Evolutionary conservation across 805 yeast genomes (phyloP).

Genomic region (Lipomyces lipofer): DNA sequence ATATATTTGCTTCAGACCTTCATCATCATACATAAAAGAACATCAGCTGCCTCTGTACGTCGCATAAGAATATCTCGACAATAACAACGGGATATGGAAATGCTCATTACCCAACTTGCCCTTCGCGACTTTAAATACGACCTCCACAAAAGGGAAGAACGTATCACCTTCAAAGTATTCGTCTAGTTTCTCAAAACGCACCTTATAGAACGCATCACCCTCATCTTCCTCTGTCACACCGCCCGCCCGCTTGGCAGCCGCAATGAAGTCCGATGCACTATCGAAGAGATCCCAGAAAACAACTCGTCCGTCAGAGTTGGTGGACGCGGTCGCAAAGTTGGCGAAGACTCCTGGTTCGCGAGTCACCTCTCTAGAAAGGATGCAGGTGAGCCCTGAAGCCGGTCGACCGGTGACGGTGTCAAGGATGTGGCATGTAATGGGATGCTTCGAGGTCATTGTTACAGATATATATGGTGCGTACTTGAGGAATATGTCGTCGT

Average conservation of each 20-base stretch:
- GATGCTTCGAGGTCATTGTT: constrained; percentile 45
- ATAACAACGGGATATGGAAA: constrained; percentile 83
- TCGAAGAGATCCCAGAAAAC: constrained; percentile 53
- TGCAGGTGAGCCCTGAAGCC: constrained; percentile 72
- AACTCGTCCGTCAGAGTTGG: constrained; percentile 82
- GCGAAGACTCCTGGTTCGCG: constrained; percentile 42
- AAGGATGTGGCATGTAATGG: constrained; percentile 85
- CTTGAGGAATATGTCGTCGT: no score
- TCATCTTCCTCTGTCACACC: constrained; percentile 44
- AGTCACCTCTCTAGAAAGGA: constrained; percentile 37
- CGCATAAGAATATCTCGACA: constrained; percentile 84
- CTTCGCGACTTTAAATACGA: constrained; percentile 63
- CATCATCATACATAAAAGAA: not conserved
- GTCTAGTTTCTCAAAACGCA: constrained; percentile 68
- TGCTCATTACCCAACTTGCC: constrained; percentile 58
- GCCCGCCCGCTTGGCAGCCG: not conserved
- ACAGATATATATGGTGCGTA: no score
- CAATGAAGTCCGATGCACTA: not conserved
- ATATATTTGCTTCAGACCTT: not conserved
- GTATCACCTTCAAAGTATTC: constrained; percentile 61
- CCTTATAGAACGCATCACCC: constrained; percentile 47
- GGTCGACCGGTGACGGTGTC: constrained; percentile 86
- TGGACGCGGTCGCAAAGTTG: constrained; percentile 61
- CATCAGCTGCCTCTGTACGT: constrained; percentile 80
- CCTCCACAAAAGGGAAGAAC: constrained; percentile 87